Conservation (phyloP, 2,329 filamentous ascomycete genomes). For the Cladosporium sp. region DNA sequence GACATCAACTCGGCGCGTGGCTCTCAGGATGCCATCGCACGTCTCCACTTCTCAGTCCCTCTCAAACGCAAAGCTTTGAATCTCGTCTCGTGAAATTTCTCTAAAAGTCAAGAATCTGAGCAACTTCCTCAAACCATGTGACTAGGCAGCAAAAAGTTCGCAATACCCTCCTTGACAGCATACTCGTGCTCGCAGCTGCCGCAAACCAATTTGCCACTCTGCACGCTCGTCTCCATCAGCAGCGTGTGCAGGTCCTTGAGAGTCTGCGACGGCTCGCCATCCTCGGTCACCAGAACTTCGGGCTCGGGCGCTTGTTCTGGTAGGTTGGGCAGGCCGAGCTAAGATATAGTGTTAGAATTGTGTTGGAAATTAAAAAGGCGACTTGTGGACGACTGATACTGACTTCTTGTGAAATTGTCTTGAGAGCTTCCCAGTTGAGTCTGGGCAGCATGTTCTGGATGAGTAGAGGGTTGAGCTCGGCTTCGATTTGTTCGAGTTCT, state of each 20-base stretch:
- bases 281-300: slow-evolving; percentile 48
- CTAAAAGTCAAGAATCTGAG: not conserved
- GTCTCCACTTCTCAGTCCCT: not conserved
- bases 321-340: slow-evolving; percentile 77
- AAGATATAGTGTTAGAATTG: not conserved
- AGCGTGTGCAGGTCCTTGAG: slow-evolving; percentile 75
- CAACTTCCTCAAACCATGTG: slow-evolving; percentile 64
- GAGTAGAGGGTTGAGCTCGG: slow-evolving; percentile 76
- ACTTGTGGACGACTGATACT: not conserved
- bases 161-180: slow-evolving; percentile 89
- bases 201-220: slow-evolving; percentile 84
- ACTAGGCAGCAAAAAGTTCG: slow-evolving; percentile 89
- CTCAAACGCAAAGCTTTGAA: too few species aligned
- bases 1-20: too few species aligned
- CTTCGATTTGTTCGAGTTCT: slow-evolving; percentile 78
- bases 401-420: slow-evolving; percentile 73
- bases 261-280: slow-evolving; percentile 61
- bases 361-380: slow-evolving; percentile 29
- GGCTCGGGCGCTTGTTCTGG: slow-evolving; percentile 42
- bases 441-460: slow-evolving; percentile 80
- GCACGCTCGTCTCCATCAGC: slow-evolving; percentile 83
- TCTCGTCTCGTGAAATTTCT: not conserved
- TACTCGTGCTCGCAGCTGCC: slow-evolving; percentile 92
- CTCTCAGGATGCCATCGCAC: not conserved
- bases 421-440: slow-evolving; percentile 81